These are phyloP conservation scores for Solanum neorickii DNA, from an alignment of 257 asterid species.

Conservation along the genomic window DNA sequence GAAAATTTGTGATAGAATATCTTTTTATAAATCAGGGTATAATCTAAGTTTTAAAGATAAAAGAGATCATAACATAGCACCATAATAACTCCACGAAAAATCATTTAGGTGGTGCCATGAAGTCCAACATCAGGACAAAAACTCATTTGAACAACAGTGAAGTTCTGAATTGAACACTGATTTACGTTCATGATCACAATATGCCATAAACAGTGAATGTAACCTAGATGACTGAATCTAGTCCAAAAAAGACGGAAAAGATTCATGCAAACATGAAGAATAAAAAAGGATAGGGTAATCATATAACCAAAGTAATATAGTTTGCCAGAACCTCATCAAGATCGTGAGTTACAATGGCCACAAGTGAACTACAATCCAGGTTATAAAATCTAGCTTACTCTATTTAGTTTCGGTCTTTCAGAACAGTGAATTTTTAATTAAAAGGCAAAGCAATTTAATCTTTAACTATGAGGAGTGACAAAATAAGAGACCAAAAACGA, in stretches of 20 bases:
- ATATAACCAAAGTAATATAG: neutral
- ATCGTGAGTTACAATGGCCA: neutral
- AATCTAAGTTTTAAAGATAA: neutral
- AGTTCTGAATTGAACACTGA: neutral
- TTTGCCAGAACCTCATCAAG: neutral
- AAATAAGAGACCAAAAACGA: neutral
- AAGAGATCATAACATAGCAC: neutral
- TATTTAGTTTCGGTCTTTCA: neutral
- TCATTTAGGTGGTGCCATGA: neutral
- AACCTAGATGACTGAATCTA: neutral
- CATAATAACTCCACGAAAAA: neutral
- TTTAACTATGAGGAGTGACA: neutral
- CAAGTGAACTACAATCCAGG: neutral
- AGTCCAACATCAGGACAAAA: neutral
- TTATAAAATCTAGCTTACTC: neutral
- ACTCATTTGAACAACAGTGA: neutral
- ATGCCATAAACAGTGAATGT: neutral
- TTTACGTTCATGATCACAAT: neutral
- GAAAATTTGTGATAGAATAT: constrained; percentile 2
- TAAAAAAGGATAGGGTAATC: neutral
- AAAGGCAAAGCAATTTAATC: neutral
- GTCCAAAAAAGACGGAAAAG: neutral
- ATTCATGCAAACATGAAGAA: neutral
- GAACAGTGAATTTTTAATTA: neutral
- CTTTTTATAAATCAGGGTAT: neutral